Conservation (phyloP, 371 early-diverging fungal species). For the Lichtheimia hyalospora region DNA sequence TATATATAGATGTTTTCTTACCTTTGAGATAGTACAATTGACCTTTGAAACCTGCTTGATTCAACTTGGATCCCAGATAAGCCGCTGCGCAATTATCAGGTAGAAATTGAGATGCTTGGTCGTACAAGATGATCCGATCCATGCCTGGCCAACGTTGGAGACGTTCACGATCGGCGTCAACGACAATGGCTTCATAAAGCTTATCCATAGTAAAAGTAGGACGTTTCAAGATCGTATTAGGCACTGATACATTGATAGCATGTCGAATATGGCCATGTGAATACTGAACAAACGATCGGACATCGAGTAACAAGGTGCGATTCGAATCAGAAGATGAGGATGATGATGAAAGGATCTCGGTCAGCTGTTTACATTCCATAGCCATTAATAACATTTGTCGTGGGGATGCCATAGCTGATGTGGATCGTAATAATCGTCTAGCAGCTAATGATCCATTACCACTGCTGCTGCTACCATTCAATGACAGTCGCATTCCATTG, state of each 20-base stretch:
- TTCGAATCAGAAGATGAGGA: slow-evolving; percentile 25
- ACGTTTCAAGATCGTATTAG: slow-evolving; percentile 59
- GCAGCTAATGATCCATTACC: slow-evolving; percentile 7
- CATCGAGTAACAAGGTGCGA: slow-evolving; percentile 60
- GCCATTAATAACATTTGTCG: slow-evolving; percentile 3
- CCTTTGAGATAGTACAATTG: slow-evolving; percentile 52
- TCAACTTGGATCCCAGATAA: slow-evolving; percentile 39
- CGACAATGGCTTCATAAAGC: slow-evolving; percentile 53
- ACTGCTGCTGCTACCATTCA: background rate
- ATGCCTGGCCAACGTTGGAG: slow-evolving; percentile 47
- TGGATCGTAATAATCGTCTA: slow-evolving; percentile 2
- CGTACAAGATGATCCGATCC: slow-evolving; percentile 58
- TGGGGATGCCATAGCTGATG: background rate
- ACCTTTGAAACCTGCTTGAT: slow-evolving; percentile 34
- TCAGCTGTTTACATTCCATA: slow-evolving; percentile 3
- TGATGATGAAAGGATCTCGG: slow-evolving; percentile 8
- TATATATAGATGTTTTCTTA: slow-evolving; percentile 7
- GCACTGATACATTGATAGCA: slow-evolving; percentile 57
- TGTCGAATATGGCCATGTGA: slow-evolving; percentile 43
- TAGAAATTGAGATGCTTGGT: slow-evolving; percentile 42
- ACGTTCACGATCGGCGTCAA: slow-evolving; percentile 38
- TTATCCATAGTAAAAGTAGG: slow-evolving; percentile 58
- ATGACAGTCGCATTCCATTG: background rate
- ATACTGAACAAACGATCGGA: slow-evolving; percentile 56
- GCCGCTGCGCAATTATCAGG: slow-evolving; percentile 45